phyloP scores from a whole-genome alignment of 2,329 filamentous ascomycete species.

The Trichoderma guizhouense region DNA sequence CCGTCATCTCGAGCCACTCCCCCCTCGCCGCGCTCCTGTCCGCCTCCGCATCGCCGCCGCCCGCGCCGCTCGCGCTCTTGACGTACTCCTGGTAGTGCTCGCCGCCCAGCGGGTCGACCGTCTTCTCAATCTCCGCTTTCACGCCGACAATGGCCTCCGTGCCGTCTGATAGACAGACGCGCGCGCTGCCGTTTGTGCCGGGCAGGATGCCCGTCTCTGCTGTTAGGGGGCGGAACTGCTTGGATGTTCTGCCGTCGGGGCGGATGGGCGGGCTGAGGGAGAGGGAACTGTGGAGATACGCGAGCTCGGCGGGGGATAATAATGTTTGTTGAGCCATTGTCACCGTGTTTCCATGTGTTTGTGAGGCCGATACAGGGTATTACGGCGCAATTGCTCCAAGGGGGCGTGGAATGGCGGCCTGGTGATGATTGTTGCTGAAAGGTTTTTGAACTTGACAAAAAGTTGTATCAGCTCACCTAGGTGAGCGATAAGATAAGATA shows the following conservation, averaged over 20 bases:
- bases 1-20: conserved; percentile 84
- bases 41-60: conserved; percentile 41
- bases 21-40: conserved; percentile 44
- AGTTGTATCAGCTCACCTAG: conserved; percentile 28
- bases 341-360: neutral
- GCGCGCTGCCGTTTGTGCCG: conserved; percentile 84
- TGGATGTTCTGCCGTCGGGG: conserved; percentile 76
- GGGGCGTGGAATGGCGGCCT: neutral
- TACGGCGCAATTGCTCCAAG: neutral
- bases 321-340: conserved; percentile 67
- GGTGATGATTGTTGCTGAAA: conserved; percentile 16
- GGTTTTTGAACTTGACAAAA: conserved; percentile 25
- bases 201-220: conserved; percentile 91
- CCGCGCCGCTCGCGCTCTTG: conserved; percentile 30
- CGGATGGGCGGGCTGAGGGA: conserved; percentile 78
- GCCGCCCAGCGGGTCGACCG: conserved; percentile 34
- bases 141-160: conserved; percentile 94
- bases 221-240: conserved; percentile 84
- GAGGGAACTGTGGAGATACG: conserved; percentile 88
- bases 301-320: conserved; percentile 92
- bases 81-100: conserved; percentile 18
- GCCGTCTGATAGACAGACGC: conserved; percentile 91
- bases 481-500: conserved; percentile 37
- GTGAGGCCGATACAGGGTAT: neutral
- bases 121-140: conserved; percentile 90